A percentile compares a stretch with the other conserved stretches of the same genome.
phyloP scores from a whole-genome alignment of 345 rosid species.

The Moricandia arvensis region DNA sequence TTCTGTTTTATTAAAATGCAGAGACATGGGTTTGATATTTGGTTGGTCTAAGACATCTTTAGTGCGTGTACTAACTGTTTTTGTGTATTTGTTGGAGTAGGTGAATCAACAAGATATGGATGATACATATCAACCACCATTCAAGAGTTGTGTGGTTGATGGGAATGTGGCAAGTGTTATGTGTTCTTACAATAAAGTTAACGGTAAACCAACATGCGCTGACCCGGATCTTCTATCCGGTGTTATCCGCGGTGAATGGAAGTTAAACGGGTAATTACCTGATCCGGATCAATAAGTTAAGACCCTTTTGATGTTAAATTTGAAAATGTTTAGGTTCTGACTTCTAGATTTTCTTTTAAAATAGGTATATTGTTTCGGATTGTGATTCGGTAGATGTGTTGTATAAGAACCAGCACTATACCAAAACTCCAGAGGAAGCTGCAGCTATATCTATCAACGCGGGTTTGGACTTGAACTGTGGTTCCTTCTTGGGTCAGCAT shows the following conservation, averaged over 20 bases:
- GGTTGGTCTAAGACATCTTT: neutral
- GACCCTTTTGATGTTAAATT: neutral
- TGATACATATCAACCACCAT: slow-evolving; percentile 96
- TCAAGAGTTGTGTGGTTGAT: slow-evolving; percentile 87
- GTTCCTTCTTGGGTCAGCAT: slow-evolving; percentile 67
- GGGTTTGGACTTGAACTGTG: slow-evolving; percentile 87
- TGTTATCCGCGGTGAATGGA: slow-evolving; percentile 80
- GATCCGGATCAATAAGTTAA: neutral
- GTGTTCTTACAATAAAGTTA: slow-evolving; percentile 94
- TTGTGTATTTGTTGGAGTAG: slow-evolving; percentile 38
- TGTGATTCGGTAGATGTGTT: slow-evolving; percentile 80
- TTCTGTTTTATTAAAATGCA: neutral
- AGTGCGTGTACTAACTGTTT: neutral
- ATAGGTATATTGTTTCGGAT: slow-evolving; percentile 85
- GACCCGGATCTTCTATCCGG: slow-evolving; percentile 75
- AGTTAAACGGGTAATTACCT: slow-evolving; percentile 64
- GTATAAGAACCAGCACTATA: slow-evolving; percentile 64
- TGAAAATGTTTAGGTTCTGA: neutral
- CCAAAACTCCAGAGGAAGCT: slow-evolving; percentile 87
- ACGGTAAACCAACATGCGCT: slow-evolving; percentile 89
- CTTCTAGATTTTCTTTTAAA: neutral
- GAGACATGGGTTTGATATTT: neutral
- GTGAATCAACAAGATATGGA: slow-evolving; percentile 90
- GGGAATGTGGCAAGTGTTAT: slow-evolving; percentile 97
- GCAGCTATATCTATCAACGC: slow-evolving; percentile 72